Conservation (phyloP, 164 flowering plant genomes). For the Buxus sempervirens region DNA sequence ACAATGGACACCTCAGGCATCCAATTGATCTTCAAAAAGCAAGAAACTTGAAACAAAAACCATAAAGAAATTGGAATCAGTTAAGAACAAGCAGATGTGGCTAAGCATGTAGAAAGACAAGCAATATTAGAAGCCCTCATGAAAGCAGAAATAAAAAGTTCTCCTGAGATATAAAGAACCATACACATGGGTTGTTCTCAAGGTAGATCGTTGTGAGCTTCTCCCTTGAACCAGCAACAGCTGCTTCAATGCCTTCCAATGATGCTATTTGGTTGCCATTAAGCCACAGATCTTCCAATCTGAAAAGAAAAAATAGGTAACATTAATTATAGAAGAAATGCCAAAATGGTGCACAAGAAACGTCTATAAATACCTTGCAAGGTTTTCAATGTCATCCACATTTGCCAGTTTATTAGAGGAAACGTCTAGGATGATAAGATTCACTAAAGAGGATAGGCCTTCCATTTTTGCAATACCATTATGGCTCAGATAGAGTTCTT, state of each 20-base stretch:
- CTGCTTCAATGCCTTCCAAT: conserved; percentile 60
- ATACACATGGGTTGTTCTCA: conserved; percentile 93
- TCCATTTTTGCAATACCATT: conserved; percentile 95
- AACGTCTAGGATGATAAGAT: conserved; percentile 82
- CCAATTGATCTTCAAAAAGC: too few species aligned
- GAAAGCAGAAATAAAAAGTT: background rate
- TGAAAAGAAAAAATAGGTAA: conserved; percentile 26
- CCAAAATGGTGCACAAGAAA: background rate
- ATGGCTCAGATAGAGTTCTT: conserved; percentile 95
- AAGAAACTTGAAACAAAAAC: too few species aligned
- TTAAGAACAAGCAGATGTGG: background rate
- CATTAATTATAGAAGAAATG: conserved; percentile 1
- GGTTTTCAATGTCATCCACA: conserved; percentile 62
- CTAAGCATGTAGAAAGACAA: background rate
- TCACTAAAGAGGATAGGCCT: conserved; percentile 71
- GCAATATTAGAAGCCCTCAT: background rate
- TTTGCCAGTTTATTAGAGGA: conserved; percentile 81
- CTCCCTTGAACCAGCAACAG: conserved; percentile 76
- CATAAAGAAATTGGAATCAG: background rate
- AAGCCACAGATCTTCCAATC: conserved; percentile 96
- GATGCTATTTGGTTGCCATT: conserved; percentile 89
- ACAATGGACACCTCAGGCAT: background rate
- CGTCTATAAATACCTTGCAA: conserved; percentile 42
- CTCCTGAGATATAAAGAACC: conserved; percentile 16
- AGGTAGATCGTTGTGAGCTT: conserved; percentile 86